Percentiles rank a stretch among this genome's conserved stretches.
phyloP scores from a whole-genome alignment of 805 yeast species.

The Maudiozyma serrabonitensis region DNA sequence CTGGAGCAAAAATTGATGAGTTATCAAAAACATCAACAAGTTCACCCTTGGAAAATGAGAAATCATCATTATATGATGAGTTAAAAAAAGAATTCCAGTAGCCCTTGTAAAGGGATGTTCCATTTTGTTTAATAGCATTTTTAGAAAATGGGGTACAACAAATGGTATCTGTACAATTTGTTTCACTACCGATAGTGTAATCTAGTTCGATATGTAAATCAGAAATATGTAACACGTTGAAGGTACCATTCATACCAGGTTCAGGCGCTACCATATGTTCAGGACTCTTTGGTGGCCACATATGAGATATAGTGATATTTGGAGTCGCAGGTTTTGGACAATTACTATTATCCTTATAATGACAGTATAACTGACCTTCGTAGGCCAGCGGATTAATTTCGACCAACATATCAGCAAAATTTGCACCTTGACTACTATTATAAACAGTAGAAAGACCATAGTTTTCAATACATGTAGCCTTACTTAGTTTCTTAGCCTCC shows the following conservation, averaged over 20 bases:
- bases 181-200: background rate
- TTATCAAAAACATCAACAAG: background rate
- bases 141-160: background rate
- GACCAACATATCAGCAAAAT: background rate
- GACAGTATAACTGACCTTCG: background rate
- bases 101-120: background rate
- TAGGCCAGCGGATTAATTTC: background rate
- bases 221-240: background rate
- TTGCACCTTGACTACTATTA: background rate
- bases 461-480: background rate
- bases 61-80: background rate
- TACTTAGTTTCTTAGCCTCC: background rate
- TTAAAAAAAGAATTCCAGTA: background rate
- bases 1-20: background rate
- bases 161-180: background rate
- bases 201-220: background rate
- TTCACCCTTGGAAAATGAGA: background rate
- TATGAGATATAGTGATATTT: background rate
- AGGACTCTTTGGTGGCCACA: background rate
- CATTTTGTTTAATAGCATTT: background rate
- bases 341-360: background rate
- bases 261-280: background rate
- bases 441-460: background rate
- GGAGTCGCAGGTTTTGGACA: background rate
- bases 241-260: background rate